Evolutionary conservation across 345 rosid genomes (phyloP).

Genomic region (Sisymbrium irio): DNA sequence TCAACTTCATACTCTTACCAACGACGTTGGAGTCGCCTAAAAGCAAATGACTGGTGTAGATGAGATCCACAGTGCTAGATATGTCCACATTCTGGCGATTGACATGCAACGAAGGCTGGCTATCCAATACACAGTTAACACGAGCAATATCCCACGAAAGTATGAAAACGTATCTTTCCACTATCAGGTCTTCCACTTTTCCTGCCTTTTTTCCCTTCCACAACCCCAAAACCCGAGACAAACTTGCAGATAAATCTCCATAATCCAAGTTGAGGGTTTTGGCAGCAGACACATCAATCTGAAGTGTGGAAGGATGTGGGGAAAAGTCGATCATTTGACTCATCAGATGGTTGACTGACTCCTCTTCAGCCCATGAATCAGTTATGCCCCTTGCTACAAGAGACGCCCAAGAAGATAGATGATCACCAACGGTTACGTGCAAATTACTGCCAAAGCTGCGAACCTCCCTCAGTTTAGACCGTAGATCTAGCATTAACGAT

Average conservation of each 20-base stretch:
- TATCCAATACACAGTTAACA: slow-evolving; percentile 34
- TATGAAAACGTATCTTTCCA: slow-evolving; percentile 82
- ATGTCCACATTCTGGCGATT: slow-evolving; percentile 45
- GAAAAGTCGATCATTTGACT: slow-evolving; percentile 70
- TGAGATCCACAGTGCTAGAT: slow-evolving; percentile 45
- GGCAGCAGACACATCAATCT: slow-evolving; percentile 47
- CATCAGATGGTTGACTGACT: slow-evolving; percentile 51
- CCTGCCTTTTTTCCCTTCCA: slow-evolving; percentile 78
- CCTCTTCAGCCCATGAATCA: slow-evolving; percentile 59
- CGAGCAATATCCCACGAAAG: slow-evolving; percentile 81
- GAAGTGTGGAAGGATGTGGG: slow-evolving; percentile 54
- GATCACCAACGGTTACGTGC: slow-evolving; percentile 44
- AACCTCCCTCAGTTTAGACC: slow-evolving; percentile 77
- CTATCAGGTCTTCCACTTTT: slow-evolving; percentile 70
- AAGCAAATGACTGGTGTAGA: slow-evolving; percentile 60
- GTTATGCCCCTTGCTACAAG: slow-evolving; percentile 49
- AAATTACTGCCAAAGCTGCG: slow-evolving; percentile 44
- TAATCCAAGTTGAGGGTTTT: slow-evolving; percentile 50
- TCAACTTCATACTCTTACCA: slow-evolving; percentile 40
- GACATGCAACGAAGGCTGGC: slow-evolving; percentile 41
- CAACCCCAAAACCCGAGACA: slow-evolving; percentile 62
- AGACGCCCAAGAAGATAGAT: slow-evolving; percentile 68
- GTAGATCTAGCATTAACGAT: slow-evolving; percentile 59
- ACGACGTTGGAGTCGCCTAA: slow-evolving; percentile 41
- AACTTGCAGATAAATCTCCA: slow-evolving; percentile 48